Evolutionary conservation across 225 moss, liverwort and hornwort genomes (phyloP), one percentile per base, ranked within the genome.

Genomic region (Bryum argenteum): DNA sequence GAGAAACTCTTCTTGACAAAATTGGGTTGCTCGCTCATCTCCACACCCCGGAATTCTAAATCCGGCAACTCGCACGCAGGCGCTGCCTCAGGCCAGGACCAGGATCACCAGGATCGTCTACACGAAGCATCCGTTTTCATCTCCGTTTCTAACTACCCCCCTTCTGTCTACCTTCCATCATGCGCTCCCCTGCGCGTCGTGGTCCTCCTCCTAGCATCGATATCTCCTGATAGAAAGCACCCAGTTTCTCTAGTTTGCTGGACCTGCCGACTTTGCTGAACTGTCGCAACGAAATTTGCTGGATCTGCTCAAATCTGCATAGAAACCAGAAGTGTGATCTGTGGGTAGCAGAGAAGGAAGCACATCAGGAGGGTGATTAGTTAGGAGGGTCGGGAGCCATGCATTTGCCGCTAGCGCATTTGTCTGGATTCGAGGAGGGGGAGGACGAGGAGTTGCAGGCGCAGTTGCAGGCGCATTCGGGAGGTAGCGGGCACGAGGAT

Each of bases 391-490:
- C 4, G 37, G 57, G 58, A 48, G 57, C 66, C 51, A 82, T 82
- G 82, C 82, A 75, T 67, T 71, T 82, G 67, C 82, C 82, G 70
- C 67, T 78, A 23, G 59, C 74, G 66, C 82, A 82, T 78, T 74
- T 82, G 43, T 33, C 51, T 9, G 78, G 63, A 22, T 84, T 75
- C 15, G 72, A 78, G 70, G 77, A 77, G 67, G 53, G 54, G 23
- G 58, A 67, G 42, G 60, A 75, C 43, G 84, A 78, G 47, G 84
- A 84, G 47, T 63, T 84, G 4, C 80, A 75, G 7, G 78, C 62
- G 58, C 80, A 77, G 57, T 53, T 72, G 43, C 66, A 73, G 14
- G 62, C 69, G 63, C 71, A 75, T 33, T 80, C 83, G 9, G 73
- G 72, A 76, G 79, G 22, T 47, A 66, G 43, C 68, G 65, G 73